Evolutionary conservation across 148 eudicot species (phyloP).

Genomic region (Nepenthes gracilis): DNA sequence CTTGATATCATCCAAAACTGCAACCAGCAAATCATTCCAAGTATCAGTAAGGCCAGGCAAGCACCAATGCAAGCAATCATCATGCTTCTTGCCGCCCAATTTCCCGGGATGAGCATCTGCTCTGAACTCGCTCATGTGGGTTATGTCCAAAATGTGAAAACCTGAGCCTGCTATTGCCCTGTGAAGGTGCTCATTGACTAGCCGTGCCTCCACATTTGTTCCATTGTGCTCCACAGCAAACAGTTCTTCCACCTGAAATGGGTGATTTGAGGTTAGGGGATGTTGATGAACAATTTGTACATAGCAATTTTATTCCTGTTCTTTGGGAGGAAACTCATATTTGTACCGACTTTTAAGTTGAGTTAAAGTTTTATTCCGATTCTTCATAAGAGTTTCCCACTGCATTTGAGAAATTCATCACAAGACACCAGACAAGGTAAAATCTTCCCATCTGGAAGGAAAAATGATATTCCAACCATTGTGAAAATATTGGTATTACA

Average conservation of each 20-base stretch:
- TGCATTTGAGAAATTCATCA: no score
- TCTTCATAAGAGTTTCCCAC: no score
- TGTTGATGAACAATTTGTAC: no score
- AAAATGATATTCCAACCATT: no score
- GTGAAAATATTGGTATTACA: no score
- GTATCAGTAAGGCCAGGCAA: conserved; percentile 91
- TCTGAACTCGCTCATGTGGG: conserved; percentile 77
- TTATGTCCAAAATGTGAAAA: conserved; percentile 61
- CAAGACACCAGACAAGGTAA: no score
- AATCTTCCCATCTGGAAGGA: no score
- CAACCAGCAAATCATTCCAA: conserved; percentile 84
- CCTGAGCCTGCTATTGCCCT: conserved; percentile 44
- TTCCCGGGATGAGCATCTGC: conserved; percentile 93
- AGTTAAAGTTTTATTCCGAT: no score
- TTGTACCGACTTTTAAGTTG: no score
- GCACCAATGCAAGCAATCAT: conserved; percentile 99
- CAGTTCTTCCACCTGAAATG: conserved; percentile 53
- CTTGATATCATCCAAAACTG: conserved; percentile 28
- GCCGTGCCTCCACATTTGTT: conserved; percentile 77
- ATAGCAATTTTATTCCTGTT: no score
- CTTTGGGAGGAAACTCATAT: no score
- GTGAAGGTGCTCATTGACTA: conserved; percentile 61
- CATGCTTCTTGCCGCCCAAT: conserved; percentile 93
- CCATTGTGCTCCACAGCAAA: conserved; percentile 60
- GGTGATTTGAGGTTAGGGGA: not conserved